Percentiles rank a stretch among this genome's conserved stretches.
Evolutionary conservation across 495 filamentous ascomycete genomes (phyloP).

Genomic region (Annulohypoxylon maeteangense): DNA sequence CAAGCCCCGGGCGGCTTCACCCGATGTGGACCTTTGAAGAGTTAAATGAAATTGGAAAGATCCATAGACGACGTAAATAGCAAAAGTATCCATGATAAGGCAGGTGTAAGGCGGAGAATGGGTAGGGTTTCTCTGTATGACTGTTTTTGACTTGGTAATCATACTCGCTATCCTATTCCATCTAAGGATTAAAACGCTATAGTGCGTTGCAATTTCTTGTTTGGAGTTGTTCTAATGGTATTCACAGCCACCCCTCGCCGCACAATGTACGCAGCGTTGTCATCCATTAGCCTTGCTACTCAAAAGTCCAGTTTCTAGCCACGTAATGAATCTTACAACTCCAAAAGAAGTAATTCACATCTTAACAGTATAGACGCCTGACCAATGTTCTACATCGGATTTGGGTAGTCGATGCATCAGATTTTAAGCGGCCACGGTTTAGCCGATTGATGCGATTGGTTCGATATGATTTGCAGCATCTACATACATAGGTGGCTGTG

Average conservation of each 20-base stretch:
- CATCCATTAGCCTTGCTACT: constrained; percentile 4
- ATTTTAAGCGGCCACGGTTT: neutral
- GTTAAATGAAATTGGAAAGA: neutral
- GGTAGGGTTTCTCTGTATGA: neutral
- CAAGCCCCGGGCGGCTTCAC: neutral
- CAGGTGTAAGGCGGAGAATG: neutral
- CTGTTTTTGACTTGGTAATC: neutral
- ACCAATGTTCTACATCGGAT: neutral
- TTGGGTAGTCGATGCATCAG: neutral
- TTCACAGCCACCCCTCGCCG: neutral
- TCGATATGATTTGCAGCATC: neutral
- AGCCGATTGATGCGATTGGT: neutral
- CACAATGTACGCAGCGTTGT: neutral
- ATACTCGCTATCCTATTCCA: neutral
- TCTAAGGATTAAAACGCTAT: neutral
- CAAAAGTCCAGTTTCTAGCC: neutral
- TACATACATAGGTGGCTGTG: neutral
- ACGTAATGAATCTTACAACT: neutral
- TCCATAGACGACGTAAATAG: neutral
- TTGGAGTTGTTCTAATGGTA: neutral
- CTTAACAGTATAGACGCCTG: neutral
- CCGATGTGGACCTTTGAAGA: neutral
- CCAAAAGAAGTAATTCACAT: neutral
- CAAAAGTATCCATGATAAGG: neutral
- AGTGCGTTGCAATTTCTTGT: neutral